Percentiles rank a stretch among this genome's conserved stretches.
Evolutionary conservation across 768 basidiomycete genomes (phyloP).

Genomic region (Serendipita sp.): DNA sequence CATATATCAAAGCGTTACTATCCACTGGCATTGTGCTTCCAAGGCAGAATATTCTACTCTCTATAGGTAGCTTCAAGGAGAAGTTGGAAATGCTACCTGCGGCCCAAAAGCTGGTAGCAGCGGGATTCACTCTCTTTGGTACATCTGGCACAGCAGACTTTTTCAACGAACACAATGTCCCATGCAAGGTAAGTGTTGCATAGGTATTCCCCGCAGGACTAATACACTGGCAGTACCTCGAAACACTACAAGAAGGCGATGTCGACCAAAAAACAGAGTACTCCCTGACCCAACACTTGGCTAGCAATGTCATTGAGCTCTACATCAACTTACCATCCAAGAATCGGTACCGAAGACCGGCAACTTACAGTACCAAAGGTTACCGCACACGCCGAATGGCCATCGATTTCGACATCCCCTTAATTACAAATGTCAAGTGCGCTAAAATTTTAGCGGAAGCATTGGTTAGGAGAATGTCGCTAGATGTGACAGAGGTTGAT

Average conservation of each 20-base stretch:
- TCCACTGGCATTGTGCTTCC: constrained; percentile 90
- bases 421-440: constrained; percentile 97
- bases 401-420: constrained; percentile 91
- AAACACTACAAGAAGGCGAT: constrained; percentile 52
- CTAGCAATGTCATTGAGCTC: constrained; percentile 95
- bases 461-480: constrained; percentile 69
- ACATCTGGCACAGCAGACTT: constrained; percentile 97
- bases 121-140: constrained; percentile 92
- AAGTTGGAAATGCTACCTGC: constrained; percentile 92
- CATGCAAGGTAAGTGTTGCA: constrained; percentile 58
- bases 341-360: constrained; percentile 92
- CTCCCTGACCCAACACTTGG: constrained; percentile 89
- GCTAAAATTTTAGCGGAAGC: constrained; percentile 94
- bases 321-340: constrained; percentile 99
- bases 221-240: constrained; percentile 48
- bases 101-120: constrained; percentile 83
- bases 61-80: constrained; percentile 92
- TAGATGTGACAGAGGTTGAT: constrained; percentile 82
- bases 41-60: constrained; percentile 95
- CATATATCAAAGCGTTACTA: constrained; percentile 91
- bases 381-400: constrained; percentile 97
- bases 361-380: constrained; percentile 92
- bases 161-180: constrained; percentile 88
- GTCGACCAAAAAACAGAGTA: constrained; percentile 89
- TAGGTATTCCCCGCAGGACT: not conserved